These are phyloP conservation scores for Brassica napus DNA, from an alignment of 345 rosid genomes.

Conservation along the genomic window DNA sequence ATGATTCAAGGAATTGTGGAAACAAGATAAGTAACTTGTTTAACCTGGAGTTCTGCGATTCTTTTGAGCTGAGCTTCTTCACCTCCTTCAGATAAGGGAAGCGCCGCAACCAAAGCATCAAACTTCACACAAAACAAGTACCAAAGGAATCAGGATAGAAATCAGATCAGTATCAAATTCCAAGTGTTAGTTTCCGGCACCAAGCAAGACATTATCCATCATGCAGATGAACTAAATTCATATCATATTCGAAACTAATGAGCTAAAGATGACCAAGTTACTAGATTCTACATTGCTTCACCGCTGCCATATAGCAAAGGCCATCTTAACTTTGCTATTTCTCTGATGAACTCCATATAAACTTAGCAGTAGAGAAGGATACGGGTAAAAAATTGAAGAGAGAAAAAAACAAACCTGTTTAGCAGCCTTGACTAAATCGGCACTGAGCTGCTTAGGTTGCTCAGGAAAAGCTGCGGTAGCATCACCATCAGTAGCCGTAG, in stretches of 20 bases:
- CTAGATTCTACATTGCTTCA: background rate
- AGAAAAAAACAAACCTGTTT: conserved; percentile 55
- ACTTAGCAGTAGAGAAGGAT: too few relatives aligned
- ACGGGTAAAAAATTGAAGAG: background rate
- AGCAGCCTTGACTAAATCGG: conserved; percentile 86
- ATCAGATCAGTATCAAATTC: background rate
- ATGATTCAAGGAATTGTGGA: background rate
- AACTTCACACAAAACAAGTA: conserved; percentile 49
- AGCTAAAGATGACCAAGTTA: background rate
- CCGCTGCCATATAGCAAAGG: background rate
- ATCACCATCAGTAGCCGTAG: conserved; percentile 46
- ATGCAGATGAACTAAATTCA: background rate
- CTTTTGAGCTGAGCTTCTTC: conserved; percentile 89
- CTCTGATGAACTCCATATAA: too few relatives aligned
- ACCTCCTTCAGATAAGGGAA: conserved; percentile 86
- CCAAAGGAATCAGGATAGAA: background rate
- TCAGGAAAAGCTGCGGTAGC: conserved; percentile 49
- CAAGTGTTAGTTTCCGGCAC: too few relatives aligned
- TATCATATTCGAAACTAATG: background rate
- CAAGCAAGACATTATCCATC: background rate
- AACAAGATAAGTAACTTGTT: too few relatives aligned
- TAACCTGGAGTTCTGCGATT: conserved; percentile 74
- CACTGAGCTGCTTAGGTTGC: conserved; percentile 80
- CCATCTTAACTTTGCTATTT: background rate
- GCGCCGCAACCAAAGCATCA: conserved; percentile 89